These are phyloP conservation scores for Vaccinium myrtillus DNA, from an alignment of 148 eudicot species.

Conservation along the genomic window DNA sequence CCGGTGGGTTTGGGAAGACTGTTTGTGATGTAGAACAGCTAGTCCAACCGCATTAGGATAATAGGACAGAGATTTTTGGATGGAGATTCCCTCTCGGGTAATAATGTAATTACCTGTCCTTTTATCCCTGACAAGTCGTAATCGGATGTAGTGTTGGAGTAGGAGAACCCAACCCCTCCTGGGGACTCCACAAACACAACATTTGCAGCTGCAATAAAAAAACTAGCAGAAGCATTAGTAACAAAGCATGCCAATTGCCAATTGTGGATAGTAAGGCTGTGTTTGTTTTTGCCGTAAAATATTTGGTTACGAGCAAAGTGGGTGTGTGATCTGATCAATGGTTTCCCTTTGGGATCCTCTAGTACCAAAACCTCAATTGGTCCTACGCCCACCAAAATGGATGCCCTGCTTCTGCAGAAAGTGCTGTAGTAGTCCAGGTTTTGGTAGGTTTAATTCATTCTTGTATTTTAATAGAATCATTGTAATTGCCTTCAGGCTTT, in stretches of 20 bases:
- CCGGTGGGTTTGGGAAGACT: no score
- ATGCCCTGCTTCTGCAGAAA: no score
- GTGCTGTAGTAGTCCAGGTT: no score
- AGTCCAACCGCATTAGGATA: neutral
- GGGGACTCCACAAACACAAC: slow-evolving; percentile 35
- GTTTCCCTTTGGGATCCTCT: no score
- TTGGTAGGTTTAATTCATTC: no score
- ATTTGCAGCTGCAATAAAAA: slow-evolving; percentile 35
- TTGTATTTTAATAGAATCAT: no score
- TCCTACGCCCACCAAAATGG: no score
- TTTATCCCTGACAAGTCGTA: slow-evolving; percentile 25
- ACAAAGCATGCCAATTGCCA: neutral
- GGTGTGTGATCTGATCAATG: no score
- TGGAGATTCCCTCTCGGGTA: no score
- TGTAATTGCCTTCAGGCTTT: no score
- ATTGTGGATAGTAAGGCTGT: neutral
- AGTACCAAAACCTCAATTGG: no score
- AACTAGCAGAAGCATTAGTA: neutral
- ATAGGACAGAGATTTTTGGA: neutral
- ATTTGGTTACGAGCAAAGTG: neutral
- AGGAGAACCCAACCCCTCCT: slow-evolving; percentile 50
- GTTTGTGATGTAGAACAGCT: no score
- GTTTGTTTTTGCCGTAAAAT: neutral
- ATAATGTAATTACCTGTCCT: slow-evolving; percentile 22
- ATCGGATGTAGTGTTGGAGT: slow-evolving; percentile 41